Conservation (phyloP, 345 rosid species). For the Euphorbia pulcherrima region DNA sequence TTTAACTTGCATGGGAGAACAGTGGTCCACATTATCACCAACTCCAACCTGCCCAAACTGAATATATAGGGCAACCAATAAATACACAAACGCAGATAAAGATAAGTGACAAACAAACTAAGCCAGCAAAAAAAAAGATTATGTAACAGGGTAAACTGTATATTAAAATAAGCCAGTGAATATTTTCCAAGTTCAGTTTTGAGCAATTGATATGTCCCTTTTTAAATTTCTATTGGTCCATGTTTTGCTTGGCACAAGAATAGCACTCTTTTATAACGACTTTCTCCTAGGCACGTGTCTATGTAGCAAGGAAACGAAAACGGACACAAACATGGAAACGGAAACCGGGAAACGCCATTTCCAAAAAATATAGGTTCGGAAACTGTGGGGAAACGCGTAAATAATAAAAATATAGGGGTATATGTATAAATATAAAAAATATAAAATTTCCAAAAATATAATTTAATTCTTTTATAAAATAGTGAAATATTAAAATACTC, state of each 20-base stretch:
- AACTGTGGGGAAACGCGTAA: no score
- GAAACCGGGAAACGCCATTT: no score
- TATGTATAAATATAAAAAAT: no score
- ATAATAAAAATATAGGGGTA: no score
- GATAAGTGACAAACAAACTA: not conserved
- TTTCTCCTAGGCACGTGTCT: not conserved
- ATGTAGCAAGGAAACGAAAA: no score
- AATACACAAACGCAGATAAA: not conserved
- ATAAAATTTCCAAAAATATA: no score
- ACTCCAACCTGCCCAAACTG: slow-evolving; percentile 99
- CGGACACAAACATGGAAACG: no score
- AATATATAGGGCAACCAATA: slow-evolving; percentile 8
- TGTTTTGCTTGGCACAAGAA: not conserved
- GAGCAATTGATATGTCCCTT: not conserved
- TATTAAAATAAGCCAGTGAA: not conserved
- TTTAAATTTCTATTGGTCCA: not conserved
- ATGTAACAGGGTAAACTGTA: not conserved
- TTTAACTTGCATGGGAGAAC: slow-evolving; percentile 76
- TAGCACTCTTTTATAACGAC: not conserved
- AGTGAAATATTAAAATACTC: no score
- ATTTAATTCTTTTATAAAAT: no score
- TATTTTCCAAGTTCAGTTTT: not conserved
- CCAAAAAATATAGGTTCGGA: no score
- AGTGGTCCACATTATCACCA: slow-evolving; percentile 67
- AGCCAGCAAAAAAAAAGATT: not conserved